Conservation (phyloP, 257 asterid species). For the Solanum stenotomum region DNA sequence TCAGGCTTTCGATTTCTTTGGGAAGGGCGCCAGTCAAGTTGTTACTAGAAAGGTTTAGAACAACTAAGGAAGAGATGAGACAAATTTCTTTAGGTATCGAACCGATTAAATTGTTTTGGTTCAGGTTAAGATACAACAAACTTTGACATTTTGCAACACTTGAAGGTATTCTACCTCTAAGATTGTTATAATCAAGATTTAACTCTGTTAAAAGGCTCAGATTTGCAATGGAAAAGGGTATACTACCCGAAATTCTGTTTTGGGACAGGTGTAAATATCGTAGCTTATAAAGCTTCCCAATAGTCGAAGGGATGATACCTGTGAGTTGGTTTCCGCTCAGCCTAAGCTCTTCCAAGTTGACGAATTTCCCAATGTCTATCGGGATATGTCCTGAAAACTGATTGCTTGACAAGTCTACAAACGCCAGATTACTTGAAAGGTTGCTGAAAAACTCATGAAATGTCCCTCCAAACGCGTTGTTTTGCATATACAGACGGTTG, state of each 20-base stretch:
- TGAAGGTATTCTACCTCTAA: slow-evolving; percentile 2
- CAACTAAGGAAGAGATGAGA: background rate
- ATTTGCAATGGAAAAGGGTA: slow-evolving; percentile 7
- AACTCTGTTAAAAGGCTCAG: background rate
- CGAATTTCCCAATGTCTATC: background rate
- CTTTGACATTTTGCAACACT: background rate
- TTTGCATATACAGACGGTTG: background rate
- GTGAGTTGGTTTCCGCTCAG: slow-evolving; percentile 1
- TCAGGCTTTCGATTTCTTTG: background rate
- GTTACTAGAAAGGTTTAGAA: slow-evolving; percentile 4
- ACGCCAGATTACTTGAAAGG: background rate
- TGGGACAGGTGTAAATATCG: background rate
- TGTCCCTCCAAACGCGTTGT: background rate
- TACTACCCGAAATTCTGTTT: background rate
- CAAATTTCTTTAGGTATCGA: background rate
- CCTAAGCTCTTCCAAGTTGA: background rate
- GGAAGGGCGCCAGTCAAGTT: slow-evolving; percentile 6
- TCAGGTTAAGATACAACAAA: background rate
- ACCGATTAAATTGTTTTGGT: slow-evolving; percentile 1
- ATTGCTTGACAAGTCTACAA: background rate
- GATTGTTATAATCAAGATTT: background rate
- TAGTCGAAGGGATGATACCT: background rate
- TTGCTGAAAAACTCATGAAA: slow-evolving; percentile 5
- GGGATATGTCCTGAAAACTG: slow-evolving; percentile 1
- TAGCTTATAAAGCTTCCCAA: slow-evolving; percentile 5